Conservation (phyloP, 371 early-diverging fungal genomes). For the Syncephalis fuscata region DNA sequence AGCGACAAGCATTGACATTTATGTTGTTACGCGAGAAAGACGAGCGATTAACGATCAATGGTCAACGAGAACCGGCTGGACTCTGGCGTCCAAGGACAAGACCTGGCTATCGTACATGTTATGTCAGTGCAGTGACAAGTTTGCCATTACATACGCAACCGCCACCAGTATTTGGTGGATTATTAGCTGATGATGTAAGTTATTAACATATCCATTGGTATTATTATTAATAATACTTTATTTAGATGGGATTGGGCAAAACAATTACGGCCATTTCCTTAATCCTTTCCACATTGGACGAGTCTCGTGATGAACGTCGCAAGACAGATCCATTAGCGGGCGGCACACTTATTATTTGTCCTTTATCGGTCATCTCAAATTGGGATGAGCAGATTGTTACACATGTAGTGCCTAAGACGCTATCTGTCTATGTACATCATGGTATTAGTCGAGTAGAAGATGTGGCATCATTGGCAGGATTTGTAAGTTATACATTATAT, state of each 20-base stretch:
- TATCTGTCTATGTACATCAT: neutral
- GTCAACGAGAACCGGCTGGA: conserved; percentile 9
- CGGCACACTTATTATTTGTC: neutral
- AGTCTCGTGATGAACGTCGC: neutral
- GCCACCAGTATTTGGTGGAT: neutral
- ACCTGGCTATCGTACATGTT: conserved; percentile 15
- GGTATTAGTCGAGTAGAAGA: neutral
- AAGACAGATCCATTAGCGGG: neutral
- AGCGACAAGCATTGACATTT: conserved; percentile 40
- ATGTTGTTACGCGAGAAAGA: conserved; percentile 30
- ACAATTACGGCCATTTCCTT: neutral
- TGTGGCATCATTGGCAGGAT: neutral
- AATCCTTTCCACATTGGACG: neutral
- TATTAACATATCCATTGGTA: neutral
- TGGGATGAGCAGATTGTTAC: neutral
- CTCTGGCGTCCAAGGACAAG: too few species aligned
- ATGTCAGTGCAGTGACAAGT: conserved; percentile 24
- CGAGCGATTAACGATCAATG: conserved; percentile 17
- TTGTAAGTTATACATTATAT: neutral
- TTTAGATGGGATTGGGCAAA: neutral
- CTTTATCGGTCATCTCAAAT: neutral
- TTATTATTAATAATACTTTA: neutral
- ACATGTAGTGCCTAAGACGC: neutral
- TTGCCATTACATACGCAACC: conserved; percentile 18
- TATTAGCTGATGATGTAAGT: conserved; percentile 1